Evolutionary conservation across 805 yeast species (phyloP).

Genomic region (Kodamaea laetipori): DNA sequence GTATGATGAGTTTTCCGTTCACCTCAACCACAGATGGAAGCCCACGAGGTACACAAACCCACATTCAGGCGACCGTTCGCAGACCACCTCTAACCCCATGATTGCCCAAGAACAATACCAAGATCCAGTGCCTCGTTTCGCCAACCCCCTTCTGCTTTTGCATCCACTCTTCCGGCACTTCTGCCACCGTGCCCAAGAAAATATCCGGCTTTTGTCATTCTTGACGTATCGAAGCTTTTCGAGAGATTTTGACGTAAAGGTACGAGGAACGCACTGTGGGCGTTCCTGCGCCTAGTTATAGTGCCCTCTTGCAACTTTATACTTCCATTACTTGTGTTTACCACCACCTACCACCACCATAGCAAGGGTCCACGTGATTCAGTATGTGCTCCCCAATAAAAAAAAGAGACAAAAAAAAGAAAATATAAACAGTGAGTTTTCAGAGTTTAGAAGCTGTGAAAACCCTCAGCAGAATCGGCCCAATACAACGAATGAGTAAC

Average conservation of each 20-base stretch:
- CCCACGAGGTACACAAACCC: no score
- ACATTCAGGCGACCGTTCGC: no score
- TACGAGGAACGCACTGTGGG: neutral
- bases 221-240: conserved; percentile 4
- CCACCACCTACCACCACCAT: no score
- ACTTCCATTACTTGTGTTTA: no score
- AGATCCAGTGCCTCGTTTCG: no score
- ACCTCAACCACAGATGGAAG: no score
- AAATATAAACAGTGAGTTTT: conserved; percentile 5
- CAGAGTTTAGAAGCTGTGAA: neutral
- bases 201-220: conserved; percentile 3
- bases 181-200: neutral
- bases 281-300: neutral
- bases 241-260: conserved; percentile 2
- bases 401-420: neutral
- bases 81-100: no score
- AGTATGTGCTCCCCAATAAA: neutral
- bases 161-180: neutral
- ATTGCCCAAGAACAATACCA: no score
- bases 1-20: no score
- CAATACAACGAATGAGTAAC: conserved; percentile 10
- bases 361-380: neutral
- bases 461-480: neutral
- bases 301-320: no score
- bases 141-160: neutral